These are phyloP conservation scores for Craterostigma plantagineum DNA, from an alignment of 257 asterid species.

Conservation along the genomic window DNA sequence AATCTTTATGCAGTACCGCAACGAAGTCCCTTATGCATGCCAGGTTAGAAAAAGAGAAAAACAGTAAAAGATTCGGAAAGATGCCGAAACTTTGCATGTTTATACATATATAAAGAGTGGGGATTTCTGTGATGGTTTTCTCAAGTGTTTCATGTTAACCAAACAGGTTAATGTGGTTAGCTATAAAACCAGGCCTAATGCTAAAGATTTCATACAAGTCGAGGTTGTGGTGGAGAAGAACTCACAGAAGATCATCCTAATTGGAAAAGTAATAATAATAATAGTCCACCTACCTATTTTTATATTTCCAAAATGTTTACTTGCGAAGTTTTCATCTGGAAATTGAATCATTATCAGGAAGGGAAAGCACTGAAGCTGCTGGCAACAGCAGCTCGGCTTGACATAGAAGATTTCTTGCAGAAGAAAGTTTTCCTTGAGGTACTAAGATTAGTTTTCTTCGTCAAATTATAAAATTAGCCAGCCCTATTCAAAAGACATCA, in stretches of 20 bases:
- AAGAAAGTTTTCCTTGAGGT: constrained; percentile 94
- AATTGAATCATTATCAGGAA: constrained; percentile 23
- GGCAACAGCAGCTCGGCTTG: constrained; percentile 89
- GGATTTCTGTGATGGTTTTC: too few relatives aligned
- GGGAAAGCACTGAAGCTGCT: constrained; percentile 89
- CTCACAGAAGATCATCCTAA: constrained; percentile 82
- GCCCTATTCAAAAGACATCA: too few relatives aligned
- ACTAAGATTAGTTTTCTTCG: neutral
- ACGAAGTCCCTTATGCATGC: constrained; percentile 96
- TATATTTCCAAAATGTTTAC: neutral
- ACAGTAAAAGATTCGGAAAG: neutral
- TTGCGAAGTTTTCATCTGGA: neutral
- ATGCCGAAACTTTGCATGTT: constrained; percentile 7
- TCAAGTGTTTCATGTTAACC: too few relatives aligned
- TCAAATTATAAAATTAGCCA: too few relatives aligned
- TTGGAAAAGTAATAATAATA: constrained; percentile 96
- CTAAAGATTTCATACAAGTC: constrained; percentile 89
- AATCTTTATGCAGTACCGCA: constrained; percentile 77
- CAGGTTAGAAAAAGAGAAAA: constrained; percentile 33
- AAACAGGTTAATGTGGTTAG: constrained; percentile 69
- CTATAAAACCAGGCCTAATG: constrained; percentile 68
- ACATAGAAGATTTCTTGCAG: constrained; percentile 95
- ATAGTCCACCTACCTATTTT: too few relatives aligned
- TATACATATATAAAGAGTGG: neutral
- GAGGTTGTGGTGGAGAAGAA: constrained; percentile 88